Percentiles rank a stretch among this genome's conserved stretches.
phyloP scores from a whole-genome alignment of 2,329 filamentous ascomycete species.

The Arthroderma uncinatum region DNA sequence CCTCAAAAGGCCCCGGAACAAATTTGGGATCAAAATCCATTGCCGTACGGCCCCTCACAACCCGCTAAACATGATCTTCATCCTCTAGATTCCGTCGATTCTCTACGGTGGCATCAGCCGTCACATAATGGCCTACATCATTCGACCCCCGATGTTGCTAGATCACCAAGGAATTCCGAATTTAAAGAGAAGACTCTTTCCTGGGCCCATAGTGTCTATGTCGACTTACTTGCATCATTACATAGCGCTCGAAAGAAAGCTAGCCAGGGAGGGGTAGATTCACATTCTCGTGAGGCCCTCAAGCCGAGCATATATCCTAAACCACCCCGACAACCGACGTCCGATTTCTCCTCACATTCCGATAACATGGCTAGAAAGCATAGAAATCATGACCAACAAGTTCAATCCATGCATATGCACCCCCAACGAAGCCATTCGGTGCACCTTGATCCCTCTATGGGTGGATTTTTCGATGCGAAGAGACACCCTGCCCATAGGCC shows the following conservation, averaged over 20 bases:
- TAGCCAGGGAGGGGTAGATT: constrained; percentile 32
- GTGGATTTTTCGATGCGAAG: constrained; percentile 10
- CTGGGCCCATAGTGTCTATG: constrained; percentile 62
- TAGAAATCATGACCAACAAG: constrained; percentile 1
- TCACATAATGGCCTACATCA: constrained; percentile 16
- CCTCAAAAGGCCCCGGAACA: constrained; percentile 15
- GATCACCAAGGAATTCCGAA: constrained; percentile 31
- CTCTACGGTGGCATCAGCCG: constrained; percentile 20
- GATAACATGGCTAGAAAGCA: constrained; percentile 1
- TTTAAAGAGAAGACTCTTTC: constrained; percentile 59
- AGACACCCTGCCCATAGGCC: constrained; percentile 9
- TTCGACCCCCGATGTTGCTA: constrained; percentile 16
- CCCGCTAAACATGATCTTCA: constrained; percentile 6
- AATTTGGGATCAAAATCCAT: constrained; percentile 20
- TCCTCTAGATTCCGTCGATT: constrained; percentile 14
- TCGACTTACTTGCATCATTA: constrained; percentile 56
- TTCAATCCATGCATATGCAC: constrained; percentile 6
- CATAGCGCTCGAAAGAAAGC: constrained; percentile 42
- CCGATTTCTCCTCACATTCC: constrained; percentile 19
- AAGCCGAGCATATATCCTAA: constrained; percentile 52
- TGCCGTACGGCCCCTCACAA: constrained; percentile 16
- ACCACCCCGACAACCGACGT: constrained; percentile 47
- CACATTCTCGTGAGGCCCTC: constrained; percentile 33
- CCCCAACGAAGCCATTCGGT: constrained; percentile 8
- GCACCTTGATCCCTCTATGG: neutral